A percentile compares a stretch with the other conserved stretches of the same genome.
Evolutionary conservation across 768 basidiomycete species (phyloP).

Genomic region (Neoboletus brunneissimus): DNA sequence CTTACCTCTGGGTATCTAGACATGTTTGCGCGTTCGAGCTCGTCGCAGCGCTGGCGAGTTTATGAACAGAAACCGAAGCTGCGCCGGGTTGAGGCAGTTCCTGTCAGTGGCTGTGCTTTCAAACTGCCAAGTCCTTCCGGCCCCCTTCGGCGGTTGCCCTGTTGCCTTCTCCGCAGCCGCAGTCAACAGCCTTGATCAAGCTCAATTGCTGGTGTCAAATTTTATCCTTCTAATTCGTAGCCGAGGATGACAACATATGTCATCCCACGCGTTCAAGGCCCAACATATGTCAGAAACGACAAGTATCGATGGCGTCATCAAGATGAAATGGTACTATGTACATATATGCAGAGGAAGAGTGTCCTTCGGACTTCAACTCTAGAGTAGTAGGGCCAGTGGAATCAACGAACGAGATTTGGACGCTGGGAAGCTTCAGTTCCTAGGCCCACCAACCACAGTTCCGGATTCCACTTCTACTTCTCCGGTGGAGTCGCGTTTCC

Average conservation of each 20-base stretch:
- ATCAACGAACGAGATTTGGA: neutral
- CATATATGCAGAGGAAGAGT: neutral
- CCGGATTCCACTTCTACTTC: slow-evolving; percentile 6
- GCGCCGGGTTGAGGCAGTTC: neutral
- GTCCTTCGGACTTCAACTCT: neutral
- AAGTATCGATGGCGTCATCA: neutral
- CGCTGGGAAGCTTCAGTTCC: neutral
- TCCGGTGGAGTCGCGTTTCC: neutral
- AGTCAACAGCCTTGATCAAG: neutral
- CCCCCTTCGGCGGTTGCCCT: neutral
- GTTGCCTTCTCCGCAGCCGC: slow-evolving; percentile 7
- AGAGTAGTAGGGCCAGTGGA: neutral
- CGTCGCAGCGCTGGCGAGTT: neutral
- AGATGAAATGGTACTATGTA: neutral
- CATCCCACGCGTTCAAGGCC: neutral
- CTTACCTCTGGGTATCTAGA: slow-evolving; percentile 42
- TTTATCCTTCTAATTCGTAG: neutral
- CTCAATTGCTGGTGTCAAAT: neutral
- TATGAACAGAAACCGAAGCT: slow-evolving; percentile 4
- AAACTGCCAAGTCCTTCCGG: neutral
- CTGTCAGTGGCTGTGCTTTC: slow-evolving; percentile 12
- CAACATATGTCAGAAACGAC: neutral
- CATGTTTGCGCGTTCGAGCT: slow-evolving; percentile 28
- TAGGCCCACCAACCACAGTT: neutral
- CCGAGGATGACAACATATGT: neutral